Evolutionary conservation across 2,329 filamentous ascomycete genomes (phyloP).

Genomic region (Neonectria sp.): DNA sequence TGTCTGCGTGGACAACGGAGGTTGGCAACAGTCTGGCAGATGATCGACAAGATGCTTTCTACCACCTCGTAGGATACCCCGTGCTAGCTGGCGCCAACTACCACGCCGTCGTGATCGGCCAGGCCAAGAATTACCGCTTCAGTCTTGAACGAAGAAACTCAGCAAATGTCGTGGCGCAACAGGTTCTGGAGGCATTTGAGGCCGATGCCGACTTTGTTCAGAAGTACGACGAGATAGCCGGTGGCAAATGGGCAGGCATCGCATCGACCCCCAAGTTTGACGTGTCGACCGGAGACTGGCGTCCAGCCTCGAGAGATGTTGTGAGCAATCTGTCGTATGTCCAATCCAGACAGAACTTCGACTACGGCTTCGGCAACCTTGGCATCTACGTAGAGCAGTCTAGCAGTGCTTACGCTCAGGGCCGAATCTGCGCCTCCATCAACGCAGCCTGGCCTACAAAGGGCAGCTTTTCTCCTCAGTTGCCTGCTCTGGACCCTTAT

Average conservation of each 20-base stretch:
- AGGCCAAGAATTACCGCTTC: not conserved
- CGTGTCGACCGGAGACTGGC: constrained; percentile 27
- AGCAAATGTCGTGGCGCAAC: not conserved
- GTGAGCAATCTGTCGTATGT: constrained; percentile 8
- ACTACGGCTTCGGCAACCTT: constrained; percentile 14
- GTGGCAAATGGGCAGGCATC: constrained; percentile 23
- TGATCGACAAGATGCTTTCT: not conserved
- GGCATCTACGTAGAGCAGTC: constrained; percentile 10
- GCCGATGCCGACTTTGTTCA: not conserved
- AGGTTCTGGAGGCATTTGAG: not conserved
- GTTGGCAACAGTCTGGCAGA: not conserved
- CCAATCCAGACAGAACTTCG: constrained; percentile 1
- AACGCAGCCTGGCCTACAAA: not conserved
- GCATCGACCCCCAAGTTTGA: constrained; percentile 67
- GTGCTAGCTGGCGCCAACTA: not conserved
- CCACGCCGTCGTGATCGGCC: not conserved
- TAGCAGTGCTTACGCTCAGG: not conserved
- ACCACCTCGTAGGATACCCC: not conserved
- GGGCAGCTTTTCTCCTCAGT: not conserved
- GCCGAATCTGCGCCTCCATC: constrained; percentile 5
- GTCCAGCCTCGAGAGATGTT: not conserved
- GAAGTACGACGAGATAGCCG: not conserved
- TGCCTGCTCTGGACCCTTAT: not conserved
- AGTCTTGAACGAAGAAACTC: not conserved
- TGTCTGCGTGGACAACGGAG: too few species aligned